Conservation (phyloP, 2,329 filamentous ascomycete species). For the Bipolaris zeicola region DNA sequence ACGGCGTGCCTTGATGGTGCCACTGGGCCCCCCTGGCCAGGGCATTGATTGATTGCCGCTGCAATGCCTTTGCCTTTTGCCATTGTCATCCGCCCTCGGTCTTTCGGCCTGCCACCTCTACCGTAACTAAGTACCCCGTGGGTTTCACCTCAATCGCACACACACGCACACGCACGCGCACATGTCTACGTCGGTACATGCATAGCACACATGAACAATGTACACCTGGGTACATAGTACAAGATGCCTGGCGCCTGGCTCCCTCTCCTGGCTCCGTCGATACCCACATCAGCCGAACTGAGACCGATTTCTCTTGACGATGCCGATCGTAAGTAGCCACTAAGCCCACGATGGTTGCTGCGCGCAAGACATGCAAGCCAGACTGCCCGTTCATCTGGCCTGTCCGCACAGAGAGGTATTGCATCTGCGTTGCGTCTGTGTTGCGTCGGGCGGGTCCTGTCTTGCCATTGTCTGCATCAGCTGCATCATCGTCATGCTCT, state of each 20-base stretch:
- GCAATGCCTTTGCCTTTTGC: too few species aligned
- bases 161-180: neutral
- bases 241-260: neutral
- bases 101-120: neutral
- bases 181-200: neutral
- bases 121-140: neutral
- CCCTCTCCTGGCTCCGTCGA: neutral
- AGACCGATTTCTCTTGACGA: conserved; percentile 7
- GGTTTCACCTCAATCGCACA: neutral
- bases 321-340: conserved; percentile 10
- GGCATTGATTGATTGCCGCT: too few species aligned
- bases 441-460: neutral
- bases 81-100: too few species aligned
- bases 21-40: too few species aligned
- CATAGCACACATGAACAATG: neutral
- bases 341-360: neutral
- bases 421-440: neutral
- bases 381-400: neutral
- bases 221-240: neutral
- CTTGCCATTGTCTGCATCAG: neutral
- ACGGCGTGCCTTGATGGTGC: too few species aligned
- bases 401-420: too few species aligned
- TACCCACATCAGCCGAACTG: conserved; percentile 15
- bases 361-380: neutral
- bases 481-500: neutral